phyloP scores from a whole-genome alignment of 2,329 filamentous ascomycete species.

The Xylaria sp. region DNA sequence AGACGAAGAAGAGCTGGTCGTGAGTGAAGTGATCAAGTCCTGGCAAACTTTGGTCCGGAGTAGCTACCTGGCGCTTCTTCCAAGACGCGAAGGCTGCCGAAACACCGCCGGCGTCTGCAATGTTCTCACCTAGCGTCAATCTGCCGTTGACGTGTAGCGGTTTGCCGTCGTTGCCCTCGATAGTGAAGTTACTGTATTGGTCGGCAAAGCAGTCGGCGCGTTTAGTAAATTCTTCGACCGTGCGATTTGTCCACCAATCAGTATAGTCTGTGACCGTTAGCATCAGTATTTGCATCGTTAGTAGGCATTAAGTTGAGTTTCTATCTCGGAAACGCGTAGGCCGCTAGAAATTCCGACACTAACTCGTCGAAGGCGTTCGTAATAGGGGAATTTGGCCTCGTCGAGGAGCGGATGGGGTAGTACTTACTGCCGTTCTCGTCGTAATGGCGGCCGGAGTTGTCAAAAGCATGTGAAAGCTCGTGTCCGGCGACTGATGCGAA shows the following conservation, averaged over 20 bases:
- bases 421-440: conserved; percentile 65
- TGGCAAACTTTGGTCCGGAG: conserved; percentile 62
- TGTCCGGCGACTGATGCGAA: conserved; percentile 73
- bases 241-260: conserved; percentile 72
- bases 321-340: not conserved
- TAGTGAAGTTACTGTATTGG: conserved; percentile 69
- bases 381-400: not conserved
- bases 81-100: conserved; percentile 69
- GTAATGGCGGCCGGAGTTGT: conserved; percentile 71
- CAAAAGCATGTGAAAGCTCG: conserved; percentile 74
- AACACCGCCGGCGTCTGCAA: conserved; percentile 73
- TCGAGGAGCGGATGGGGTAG: not conserved
- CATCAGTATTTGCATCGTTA: conserved; percentile 19
- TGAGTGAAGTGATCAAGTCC: conserved; percentile 69
- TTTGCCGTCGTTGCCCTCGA: conserved; percentile 64
- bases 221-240: conserved; percentile 66
- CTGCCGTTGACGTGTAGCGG: conserved; percentile 69
- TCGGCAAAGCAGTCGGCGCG: conserved; percentile 71
- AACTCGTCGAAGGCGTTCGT: not conserved
- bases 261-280: conserved; percentile 58
- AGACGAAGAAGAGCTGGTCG: conserved; percentile 73
- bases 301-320: not conserved
- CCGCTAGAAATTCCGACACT: not conserved
- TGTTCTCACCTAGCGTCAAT: conserved; percentile 73
- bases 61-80: conserved; percentile 64